Evolutionary conservation across 2,329 filamentous ascomycete species (phyloP).

Genomic region (Aspergillus persii): DNA sequence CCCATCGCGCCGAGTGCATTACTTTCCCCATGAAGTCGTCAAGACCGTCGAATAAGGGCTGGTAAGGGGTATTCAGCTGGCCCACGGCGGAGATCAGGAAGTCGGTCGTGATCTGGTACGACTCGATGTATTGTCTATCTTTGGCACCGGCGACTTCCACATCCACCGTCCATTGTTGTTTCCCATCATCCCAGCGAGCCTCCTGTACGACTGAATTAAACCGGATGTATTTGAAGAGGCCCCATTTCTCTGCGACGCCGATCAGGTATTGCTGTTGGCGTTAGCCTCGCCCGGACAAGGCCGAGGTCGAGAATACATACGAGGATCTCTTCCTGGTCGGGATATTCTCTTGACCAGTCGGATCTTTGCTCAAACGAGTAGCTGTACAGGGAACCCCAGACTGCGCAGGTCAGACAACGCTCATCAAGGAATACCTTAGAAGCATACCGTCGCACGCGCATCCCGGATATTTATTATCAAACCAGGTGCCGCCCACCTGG

Average conservation of each 20-base stretch:
- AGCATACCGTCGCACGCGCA: constrained; percentile 52
- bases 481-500: constrained; percentile 54
- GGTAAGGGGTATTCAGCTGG: constrained; percentile 56
- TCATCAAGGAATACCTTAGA: background rate
- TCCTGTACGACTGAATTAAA: constrained; percentile 57
- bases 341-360: constrained; percentile 52
- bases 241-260: constrained; percentile 52
- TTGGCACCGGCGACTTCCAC: constrained; percentile 53
- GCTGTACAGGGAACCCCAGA: constrained; percentile 56
- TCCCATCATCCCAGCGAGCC: constrained; percentile 54
- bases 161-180: constrained; percentile 51
- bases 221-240: constrained; percentile 56
- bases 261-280: constrained; percentile 49
- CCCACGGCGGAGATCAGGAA: constrained; percentile 60
- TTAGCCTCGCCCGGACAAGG: background rate
- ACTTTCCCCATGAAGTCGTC: constrained; percentile 52
- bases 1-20: constrained; percentile 60
- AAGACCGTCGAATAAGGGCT: constrained; percentile 50
- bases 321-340: background rate
- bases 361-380: constrained; percentile 62
- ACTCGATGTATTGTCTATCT: constrained; percentile 53
- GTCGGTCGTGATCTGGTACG: constrained; percentile 55
- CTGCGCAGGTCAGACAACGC: constrained; percentile 21
- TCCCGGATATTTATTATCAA: constrained; percentile 57
- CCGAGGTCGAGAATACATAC: background rate